Conservation (phyloP, 225 moss, liverwort and hornwort species). For the Neckera pumila region DNA sequence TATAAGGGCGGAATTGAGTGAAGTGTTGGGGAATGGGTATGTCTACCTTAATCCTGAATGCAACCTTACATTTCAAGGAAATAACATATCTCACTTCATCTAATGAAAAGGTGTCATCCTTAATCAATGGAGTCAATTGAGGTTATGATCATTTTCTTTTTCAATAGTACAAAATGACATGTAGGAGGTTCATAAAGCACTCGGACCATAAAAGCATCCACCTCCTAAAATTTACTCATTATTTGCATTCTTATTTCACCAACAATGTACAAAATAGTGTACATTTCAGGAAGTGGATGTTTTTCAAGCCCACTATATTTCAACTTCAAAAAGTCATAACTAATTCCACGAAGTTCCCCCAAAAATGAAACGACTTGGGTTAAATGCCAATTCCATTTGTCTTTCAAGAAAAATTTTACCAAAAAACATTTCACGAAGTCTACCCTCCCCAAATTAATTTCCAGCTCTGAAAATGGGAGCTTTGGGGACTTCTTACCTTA, state of each 20-base stretch:
- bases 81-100: neutral
- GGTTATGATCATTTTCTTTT: neutral
- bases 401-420: neutral
- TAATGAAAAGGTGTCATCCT: accelerated
- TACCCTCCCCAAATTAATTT: neutral
- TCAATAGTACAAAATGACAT: neutral
- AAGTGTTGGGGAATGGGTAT: neutral
- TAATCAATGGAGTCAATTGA: neutral
- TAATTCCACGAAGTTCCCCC: neutral
- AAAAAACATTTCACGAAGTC: neutral
- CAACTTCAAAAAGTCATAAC: neutral
- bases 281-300: neutral
- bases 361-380: neutral
- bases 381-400: neutral
- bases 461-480: neutral
- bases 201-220: accelerated
- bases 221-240: neutral
- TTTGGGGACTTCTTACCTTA: neutral
- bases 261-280: neutral
- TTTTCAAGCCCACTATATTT: neutral
- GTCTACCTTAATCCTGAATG: neutral
- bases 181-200: neutral
- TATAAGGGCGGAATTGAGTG: accelerated
- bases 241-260: neutral
- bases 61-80: neutral